phyloP scores from a whole-genome alignment of 2,329 filamentous ascomycete species.

The Metarhizium guizhouense region DNA sequence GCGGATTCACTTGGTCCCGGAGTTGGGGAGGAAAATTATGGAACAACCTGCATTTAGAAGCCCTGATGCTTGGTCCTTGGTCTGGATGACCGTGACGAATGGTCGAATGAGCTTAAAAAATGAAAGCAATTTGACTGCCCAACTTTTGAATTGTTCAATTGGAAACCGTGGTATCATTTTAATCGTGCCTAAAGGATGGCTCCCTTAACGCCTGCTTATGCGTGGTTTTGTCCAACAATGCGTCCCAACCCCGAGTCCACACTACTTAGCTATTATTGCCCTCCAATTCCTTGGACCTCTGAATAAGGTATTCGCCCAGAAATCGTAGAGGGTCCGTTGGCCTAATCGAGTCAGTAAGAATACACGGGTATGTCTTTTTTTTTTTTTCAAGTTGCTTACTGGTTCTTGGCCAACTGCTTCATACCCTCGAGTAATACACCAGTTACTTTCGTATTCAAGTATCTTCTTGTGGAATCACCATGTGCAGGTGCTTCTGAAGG shows the following conservation, averaged over 20 bases:
- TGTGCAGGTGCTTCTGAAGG: conserved; percentile 53
- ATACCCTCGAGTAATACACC: conserved; percentile 62
- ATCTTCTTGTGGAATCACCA: conserved; percentile 60
- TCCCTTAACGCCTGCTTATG: conserved; percentile 7
- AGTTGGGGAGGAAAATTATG: conserved; percentile 32
- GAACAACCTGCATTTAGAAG: conserved; percentile 35
- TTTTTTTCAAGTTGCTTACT: conserved; percentile 42
- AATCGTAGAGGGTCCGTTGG: conserved; percentile 60
- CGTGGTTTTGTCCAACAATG: not conserved
- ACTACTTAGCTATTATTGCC: conserved; percentile 12
- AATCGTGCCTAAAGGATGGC: not conserved
- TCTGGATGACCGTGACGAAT: conserved; percentile 20
- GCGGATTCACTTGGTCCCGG: conserved; percentile 29
- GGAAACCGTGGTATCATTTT: not conserved
- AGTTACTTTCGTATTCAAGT: conserved; percentile 64
- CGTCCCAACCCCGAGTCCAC: conserved; percentile 7
- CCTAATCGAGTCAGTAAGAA: conserved; percentile 22
- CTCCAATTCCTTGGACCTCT: conserved; percentile 59
- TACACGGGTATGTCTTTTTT: conserved; percentile 6
- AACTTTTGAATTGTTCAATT: not conserved
- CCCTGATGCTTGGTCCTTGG: conserved; percentile 31
- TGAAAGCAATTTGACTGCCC: conserved; percentile 19
- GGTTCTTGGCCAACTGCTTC: conserved; percentile 62
- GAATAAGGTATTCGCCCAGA: conserved; percentile 61
- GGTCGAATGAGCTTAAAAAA: conserved; percentile 23